These are phyloP conservation scores for Akanthomyces uredinophilus DNA, from an alignment of 2,329 filamentous ascomycete species.

Conservation along the genomic window DNA sequence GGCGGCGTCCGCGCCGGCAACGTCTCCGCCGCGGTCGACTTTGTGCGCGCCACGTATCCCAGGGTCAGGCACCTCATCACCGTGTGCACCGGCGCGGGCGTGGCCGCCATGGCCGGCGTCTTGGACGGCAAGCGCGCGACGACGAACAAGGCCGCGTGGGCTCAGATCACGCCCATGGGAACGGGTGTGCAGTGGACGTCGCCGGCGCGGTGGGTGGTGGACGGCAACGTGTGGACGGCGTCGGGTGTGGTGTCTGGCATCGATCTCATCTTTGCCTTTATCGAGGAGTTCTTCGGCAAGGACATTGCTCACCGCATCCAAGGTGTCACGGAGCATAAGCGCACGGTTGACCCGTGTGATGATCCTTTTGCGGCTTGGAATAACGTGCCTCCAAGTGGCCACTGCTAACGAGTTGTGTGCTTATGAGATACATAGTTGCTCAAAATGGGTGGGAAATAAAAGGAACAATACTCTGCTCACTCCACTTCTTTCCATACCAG, in stretches of 20 bases:
- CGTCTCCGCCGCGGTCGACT: conserved; percentile 29
- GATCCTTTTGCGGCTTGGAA: conserved; percentile 18
- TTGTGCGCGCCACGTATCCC: conserved; percentile 39
- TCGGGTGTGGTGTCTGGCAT: conserved; percentile 38
- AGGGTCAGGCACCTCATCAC: conserved; percentile 54
- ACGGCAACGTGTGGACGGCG: conserved; percentile 61
- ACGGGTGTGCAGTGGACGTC: conserved; percentile 52
- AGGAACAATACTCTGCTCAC: conserved; percentile 15
- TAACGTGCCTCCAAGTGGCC: conserved; percentile 14
- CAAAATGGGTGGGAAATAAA: not conserved
- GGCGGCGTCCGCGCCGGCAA: conserved; percentile 35
- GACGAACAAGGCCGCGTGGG: conserved; percentile 57
- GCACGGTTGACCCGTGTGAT: conserved; percentile 18
- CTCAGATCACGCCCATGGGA: conserved; percentile 38
- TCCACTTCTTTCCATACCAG: conserved; percentile 29
- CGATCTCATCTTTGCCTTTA: conserved; percentile 19
- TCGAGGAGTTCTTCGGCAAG: conserved; percentile 16
- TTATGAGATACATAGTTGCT: not conserved
- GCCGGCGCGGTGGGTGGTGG: conserved; percentile 57
- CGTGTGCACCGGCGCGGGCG: conserved; percentile 58
- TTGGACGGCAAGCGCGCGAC: conserved; percentile 57
- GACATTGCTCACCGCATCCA: conserved; percentile 8
- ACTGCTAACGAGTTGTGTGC: not conserved
- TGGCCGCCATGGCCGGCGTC: conserved; percentile 53
- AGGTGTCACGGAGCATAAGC: conserved; percentile 15